These are phyloP conservation scores for Pseudofabraea citricarpa DNA, from an alignment of 2,329 filamentous ascomycete species.

Conservation along the genomic window DNA sequence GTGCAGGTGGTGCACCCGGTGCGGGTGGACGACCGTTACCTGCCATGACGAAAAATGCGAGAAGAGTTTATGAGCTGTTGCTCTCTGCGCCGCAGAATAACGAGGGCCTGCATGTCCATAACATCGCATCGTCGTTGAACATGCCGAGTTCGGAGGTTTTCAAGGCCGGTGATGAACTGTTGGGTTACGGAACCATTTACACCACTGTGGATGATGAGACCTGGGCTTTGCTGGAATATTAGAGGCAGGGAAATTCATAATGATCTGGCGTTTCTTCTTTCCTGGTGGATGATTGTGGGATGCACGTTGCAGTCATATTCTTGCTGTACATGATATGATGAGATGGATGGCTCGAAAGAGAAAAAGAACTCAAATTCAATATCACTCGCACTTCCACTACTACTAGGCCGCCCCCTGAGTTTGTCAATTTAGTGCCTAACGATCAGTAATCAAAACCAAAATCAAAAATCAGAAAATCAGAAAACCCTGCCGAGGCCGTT, in stretches of 20 bases:
- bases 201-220: conserved; percentile 91
- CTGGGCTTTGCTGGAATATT: conserved; percentile 77
- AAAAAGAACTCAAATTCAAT: not conserved
- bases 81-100: conserved; percentile 64
- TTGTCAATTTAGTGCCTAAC: too few species aligned
- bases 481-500: too few species aligned
- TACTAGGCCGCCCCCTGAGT: too few species aligned
- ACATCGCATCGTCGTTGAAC: conserved; percentile 62
- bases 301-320: not conserved
- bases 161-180: conserved; percentile 76
- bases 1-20: conserved; percentile 26
- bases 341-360: not conserved
- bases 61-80: conserved; percentile 68
- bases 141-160: conserved; percentile 67
- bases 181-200: conserved; percentile 71
- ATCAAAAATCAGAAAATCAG: too few species aligned
- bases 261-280: conserved; percentile 13
- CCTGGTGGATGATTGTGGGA: not conserved
- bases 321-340: not conserved
- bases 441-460: too few species aligned
- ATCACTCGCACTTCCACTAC: too few species aligned
- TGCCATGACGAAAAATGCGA: conserved; percentile 48
- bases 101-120: conserved; percentile 78
- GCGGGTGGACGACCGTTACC: conserved; percentile 26
- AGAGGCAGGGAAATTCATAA: conserved; percentile 6